These are phyloP conservation scores for Emmonsiellopsis sp. DNA, from an alignment of 2,329 filamentous ascomycete species.

Conservation along the genomic window DNA sequence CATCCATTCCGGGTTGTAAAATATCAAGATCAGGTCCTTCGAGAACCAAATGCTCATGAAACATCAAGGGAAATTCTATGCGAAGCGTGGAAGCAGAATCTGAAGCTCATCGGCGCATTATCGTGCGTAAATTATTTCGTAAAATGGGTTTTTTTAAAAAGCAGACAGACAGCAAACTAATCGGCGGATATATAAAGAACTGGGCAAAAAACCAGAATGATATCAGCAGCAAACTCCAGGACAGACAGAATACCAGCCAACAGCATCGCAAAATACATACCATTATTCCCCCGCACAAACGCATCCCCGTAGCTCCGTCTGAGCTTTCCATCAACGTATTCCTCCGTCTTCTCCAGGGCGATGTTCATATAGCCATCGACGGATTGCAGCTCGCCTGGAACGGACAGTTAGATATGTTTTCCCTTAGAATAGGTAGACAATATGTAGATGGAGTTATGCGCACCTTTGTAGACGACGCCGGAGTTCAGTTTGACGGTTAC, in stretches of 20 bases:
- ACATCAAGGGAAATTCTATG: no score
- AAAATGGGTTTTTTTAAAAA: no score
- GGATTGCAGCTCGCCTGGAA: conserved; percentile 79
- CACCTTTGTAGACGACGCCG: conserved; percentile 96
- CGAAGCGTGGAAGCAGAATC: no score
- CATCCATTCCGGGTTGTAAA: no score
- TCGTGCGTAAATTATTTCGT: no score
- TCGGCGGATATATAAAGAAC: conserved; percentile 33
- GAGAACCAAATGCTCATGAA: no score
- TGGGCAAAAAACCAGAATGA: conserved; percentile 5
- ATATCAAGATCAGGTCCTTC: no score
- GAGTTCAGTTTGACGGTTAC: conserved; percentile 98
- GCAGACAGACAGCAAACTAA: conserved; percentile 7
- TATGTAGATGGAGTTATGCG: neutral
- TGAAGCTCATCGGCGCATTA: no score
- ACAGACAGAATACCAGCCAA: neutral
- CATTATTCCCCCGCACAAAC: conserved; percentile 93
- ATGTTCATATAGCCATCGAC: conserved; percentile 99
- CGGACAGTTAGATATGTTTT: neutral
- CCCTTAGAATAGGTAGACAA: neutral
- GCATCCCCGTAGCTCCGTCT: conserved; percentile 83
- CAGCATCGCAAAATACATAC: conserved; percentile 35
- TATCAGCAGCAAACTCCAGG: no score
- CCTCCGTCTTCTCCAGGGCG: conserved; percentile 87
- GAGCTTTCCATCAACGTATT: conserved; percentile 78